phyloP scores from a whole-genome alignment of 2,329 filamentous ascomycete genomes.

The Zymoseptoria tritici region DNA sequence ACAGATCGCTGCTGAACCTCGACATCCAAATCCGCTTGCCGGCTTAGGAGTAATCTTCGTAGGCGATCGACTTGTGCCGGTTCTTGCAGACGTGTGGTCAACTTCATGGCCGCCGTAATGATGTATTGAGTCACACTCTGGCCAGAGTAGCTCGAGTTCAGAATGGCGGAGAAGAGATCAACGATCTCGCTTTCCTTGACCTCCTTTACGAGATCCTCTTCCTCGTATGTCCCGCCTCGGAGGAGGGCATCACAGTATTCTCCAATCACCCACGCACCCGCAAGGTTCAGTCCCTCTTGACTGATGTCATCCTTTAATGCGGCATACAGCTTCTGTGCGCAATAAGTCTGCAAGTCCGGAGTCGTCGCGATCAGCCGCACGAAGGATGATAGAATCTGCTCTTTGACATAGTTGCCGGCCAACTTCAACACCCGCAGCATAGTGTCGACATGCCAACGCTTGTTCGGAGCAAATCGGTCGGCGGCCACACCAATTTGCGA shows the following conservation, averaged over 20 bases:
- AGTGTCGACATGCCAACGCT: constrained; percentile 97
- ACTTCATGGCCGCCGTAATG: constrained; percentile 86
- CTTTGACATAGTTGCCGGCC: constrained; percentile 94
- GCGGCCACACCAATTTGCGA: constrained; percentile 96
- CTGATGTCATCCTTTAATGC: constrained; percentile 94
- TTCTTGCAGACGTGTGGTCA: constrained; percentile 81
- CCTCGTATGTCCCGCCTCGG: constrained; percentile 82
- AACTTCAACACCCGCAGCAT: constrained; percentile 90
- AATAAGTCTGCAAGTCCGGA: constrained; percentile 90
- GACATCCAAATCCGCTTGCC: constrained; percentile 83
- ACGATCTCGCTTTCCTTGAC: constrained; percentile 86
- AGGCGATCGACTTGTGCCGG: constrained; percentile 79
- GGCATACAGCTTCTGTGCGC: constrained; percentile 87
- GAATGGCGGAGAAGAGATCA: constrained; percentile 83
- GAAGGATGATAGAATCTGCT: constrained; percentile 95
- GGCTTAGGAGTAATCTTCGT: constrained; percentile 64
- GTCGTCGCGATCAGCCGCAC: constrained; percentile 92
- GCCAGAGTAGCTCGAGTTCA: constrained; percentile 89
- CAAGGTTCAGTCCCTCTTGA: constrained; percentile 88
- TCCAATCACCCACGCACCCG: constrained; percentile 94
- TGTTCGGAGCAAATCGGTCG: constrained; percentile 91
- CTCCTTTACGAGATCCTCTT: constrained; percentile 76
- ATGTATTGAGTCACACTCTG: constrained; percentile 94
- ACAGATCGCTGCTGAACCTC: constrained; percentile 95
- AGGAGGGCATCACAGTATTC: constrained; percentile 92